Percentiles rank a stretch among this genome's conserved stretches.
Evolutionary conservation across 306 rosid genomes (phyloP).

Genomic region (Inga laurina): DNA sequence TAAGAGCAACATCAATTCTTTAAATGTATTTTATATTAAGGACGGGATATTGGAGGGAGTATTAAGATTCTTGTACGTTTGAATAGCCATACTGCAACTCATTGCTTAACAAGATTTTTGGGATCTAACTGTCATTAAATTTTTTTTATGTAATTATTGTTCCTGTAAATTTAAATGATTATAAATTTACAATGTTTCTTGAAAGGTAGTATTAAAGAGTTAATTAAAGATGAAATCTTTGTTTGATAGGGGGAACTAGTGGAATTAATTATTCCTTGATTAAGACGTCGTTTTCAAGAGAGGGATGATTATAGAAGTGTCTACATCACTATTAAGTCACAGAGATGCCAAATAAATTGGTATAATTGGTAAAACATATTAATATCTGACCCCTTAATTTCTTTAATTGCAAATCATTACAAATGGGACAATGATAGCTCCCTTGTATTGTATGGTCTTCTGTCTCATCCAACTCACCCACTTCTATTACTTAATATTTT

Average conservation of each 20-base stretch:
- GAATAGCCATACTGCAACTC: too few species aligned
- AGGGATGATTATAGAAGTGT: slow-evolving; percentile 6
- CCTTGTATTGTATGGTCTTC: slow-evolving; percentile 16
- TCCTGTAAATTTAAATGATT: not conserved
- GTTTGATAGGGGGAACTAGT: not conserved
- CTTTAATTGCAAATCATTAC: slow-evolving; percentile 33
- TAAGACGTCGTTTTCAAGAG: slow-evolving; percentile 1
- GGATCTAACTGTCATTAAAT: too few species aligned
- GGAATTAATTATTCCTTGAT: not conserved
- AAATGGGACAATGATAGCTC: slow-evolving; percentile 18
- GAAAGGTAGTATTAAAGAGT: not conserved
- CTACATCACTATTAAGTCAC: slow-evolving; percentile 22
- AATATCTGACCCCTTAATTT: not conserved
- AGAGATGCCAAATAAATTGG: slow-evolving; percentile 7
- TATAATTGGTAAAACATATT: slow-evolving; percentile 8
- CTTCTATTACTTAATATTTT: not conserved
- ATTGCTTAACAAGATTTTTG: too few species aligned
- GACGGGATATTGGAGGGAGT: too few species aligned
- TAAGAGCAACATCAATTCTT: too few species aligned
- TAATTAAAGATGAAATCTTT: not conserved
- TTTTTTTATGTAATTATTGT: not conserved
- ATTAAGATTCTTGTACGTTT: too few species aligned
- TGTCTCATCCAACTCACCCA: slow-evolving; percentile 31
- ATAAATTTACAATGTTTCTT: not conserved
- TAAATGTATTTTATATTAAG: too few species aligned